Percentiles rank a stretch among this genome's conserved stretches.
Conservation (phyloP, 495 filamentous ascomycete genomes). For the Cudoniella acicularis region DNA sequence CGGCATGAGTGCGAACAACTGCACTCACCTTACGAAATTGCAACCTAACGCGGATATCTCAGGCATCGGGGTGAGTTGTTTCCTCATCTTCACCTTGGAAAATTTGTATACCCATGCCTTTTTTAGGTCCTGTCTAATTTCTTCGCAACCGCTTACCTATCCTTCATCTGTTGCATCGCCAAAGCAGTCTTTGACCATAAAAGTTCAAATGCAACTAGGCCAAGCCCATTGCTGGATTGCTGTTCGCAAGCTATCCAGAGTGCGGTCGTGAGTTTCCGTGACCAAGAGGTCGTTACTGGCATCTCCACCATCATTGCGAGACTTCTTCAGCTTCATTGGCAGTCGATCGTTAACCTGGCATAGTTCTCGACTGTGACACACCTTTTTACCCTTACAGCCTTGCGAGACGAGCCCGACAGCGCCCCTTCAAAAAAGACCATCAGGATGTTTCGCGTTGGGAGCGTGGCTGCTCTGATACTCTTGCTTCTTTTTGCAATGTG, state of each 20-base stretch:
- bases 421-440: not conserved
- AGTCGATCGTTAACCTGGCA: not conserved
- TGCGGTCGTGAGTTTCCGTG: not conserved
- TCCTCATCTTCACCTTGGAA: not conserved
- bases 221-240: not conserved
- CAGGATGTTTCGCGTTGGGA: not conserved
- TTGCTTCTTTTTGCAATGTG: not conserved
- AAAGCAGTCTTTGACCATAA: not conserved
- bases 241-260: not conserved
- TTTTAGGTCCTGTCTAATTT: not conserved
- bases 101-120: no score
- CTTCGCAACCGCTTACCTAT: not conserved
- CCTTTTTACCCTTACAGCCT: not conserved
- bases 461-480: not conserved
- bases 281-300: not conserved
- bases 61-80: not conserved
- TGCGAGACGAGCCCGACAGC: not conserved
- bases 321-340: not conserved
- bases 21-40: no score
- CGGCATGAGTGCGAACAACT: no score
- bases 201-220: not conserved
- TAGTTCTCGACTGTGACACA: not conserved
- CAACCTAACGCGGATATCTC: not conserved
- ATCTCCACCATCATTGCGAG: not conserved
- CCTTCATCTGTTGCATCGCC: not conserved